These are phyloP conservation scores for Mycena indigotica DNA, from an alignment of 768 basidiomycete genomes.

Conservation along the genomic window DNA sequence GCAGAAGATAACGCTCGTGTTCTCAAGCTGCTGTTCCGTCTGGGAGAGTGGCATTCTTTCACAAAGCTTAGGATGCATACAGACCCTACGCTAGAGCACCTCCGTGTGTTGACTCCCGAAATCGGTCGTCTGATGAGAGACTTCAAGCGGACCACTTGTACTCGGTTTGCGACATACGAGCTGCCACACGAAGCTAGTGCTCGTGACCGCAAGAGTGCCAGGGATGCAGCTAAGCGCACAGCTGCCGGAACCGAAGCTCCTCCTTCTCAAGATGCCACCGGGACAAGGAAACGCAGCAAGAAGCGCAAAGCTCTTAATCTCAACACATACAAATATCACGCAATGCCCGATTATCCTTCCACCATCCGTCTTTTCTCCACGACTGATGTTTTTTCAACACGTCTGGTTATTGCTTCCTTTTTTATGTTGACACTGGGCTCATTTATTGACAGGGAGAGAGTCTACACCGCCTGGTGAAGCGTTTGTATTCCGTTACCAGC, in stretches of 20 bases:
- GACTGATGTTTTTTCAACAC: constrained; percentile 27
- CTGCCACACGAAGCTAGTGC: constrained; percentile 30
- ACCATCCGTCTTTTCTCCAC: constrained; percentile 27
- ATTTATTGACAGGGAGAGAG: too few relatives aligned
- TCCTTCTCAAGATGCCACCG: background rate
- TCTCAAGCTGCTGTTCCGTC: constrained; percentile 30
- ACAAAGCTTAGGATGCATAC: constrained; percentile 42
- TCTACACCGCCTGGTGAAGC: too few relatives aligned
- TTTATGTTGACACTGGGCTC: too few relatives aligned
- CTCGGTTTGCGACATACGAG: constrained; percentile 29
- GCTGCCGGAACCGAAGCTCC: background rate
- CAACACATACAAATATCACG: constrained; percentile 33
- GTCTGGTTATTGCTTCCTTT: constrained; percentile 19
- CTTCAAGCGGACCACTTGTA: constrained; percentile 32
- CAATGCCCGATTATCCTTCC: constrained; percentile 24
- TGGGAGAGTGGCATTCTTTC: constrained; percentile 37
- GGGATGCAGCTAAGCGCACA: background rate
- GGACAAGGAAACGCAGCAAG: background rate
- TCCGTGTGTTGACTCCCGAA: constrained; percentile 22
- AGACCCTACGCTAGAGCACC: constrained; percentile 29
- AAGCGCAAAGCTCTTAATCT: constrained; percentile 26
- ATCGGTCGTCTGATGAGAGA: constrained; percentile 29
- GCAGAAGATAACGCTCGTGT: constrained; percentile 25
- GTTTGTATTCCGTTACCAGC: too few relatives aligned
- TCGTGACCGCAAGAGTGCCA: constrained; percentile 4